Evolutionary conservation across 768 basidiomycete species (phyloP).

Genomic region (Crassisporium funariophilum): DNA sequence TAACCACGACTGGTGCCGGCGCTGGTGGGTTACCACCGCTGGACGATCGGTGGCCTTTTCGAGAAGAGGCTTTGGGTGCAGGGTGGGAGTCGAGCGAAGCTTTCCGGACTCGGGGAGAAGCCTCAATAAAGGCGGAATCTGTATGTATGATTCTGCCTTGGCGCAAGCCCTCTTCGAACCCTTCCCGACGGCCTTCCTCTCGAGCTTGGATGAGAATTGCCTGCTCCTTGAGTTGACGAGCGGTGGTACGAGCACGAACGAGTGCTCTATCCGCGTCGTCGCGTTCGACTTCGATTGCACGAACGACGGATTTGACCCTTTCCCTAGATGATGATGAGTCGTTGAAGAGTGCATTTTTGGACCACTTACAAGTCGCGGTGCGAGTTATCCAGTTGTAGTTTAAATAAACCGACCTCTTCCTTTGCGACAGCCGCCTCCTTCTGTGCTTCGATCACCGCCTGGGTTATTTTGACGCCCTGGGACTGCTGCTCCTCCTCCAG

Average conservation of each 20-base stretch:
- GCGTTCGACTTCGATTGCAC: conserved; percentile 31
- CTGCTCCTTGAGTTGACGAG: conserved; percentile 60
- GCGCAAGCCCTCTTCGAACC: conserved; percentile 49
- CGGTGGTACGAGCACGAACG: conserved; percentile 44
- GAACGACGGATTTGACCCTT: conserved; percentile 25
- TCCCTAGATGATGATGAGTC: conserved; percentile 16
- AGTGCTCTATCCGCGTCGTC: conserved; percentile 35
- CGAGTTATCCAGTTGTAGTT: conserved; percentile 26
- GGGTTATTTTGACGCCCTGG: conserved; percentile 25
- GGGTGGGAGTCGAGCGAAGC: background rate
- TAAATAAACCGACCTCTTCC: conserved; percentile 28
- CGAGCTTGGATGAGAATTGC: conserved; percentile 49
- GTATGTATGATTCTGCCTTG: conserved; percentile 42
- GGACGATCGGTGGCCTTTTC: background rate
- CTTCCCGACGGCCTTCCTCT: conserved; percentile 53
- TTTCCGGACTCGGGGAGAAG: conserved; percentile 3
- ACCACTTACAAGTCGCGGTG: conserved; percentile 30
- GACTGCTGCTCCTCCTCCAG: conserved; percentile 25
- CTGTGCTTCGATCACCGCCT: conserved; percentile 30
- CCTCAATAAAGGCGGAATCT: conserved; percentile 12
- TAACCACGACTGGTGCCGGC: background rate
- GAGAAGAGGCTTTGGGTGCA: no score
- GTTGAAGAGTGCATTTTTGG: background rate
- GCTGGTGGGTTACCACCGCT: background rate
- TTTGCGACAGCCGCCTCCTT: conserved; percentile 25